These are phyloP conservation scores for Eucalyptus brandiana DNA, from an alignment of 345 rosid genomes.

Conservation along the genomic window DNA sequence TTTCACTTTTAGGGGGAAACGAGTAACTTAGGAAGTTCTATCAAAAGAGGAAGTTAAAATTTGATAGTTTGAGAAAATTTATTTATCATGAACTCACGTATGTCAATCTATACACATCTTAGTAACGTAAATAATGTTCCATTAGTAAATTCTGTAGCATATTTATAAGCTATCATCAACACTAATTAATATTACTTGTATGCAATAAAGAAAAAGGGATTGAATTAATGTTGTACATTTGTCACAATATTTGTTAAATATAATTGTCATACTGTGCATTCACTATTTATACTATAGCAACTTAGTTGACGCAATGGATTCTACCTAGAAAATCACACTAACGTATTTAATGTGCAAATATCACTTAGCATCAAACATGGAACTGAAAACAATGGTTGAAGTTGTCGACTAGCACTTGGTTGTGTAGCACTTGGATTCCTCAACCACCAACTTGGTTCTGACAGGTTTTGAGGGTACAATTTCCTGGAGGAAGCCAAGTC, in stretches of 20 bases:
- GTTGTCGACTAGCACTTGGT: not conserved
- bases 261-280: not conserved
- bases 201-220: not conserved
- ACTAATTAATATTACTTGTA: not conserved
- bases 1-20: too few species aligned
- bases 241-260: too few species aligned
- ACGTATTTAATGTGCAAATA: not conserved
- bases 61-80: not conserved
- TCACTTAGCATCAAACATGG: not conserved
- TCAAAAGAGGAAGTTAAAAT: not conserved
- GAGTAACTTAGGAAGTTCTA: not conserved
- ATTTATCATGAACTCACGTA: not conserved
- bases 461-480: not conserved
- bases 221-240: not conserved
- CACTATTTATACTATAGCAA: not conserved
- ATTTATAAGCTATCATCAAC: not conserved
- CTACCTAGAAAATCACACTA: not conserved
- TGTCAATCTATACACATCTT: not conserved
- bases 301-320: not conserved
- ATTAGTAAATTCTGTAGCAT: not conserved
- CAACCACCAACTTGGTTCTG: not conserved
- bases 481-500: not conserved
- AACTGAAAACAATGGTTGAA: not conserved
- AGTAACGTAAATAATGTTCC: not conserved
- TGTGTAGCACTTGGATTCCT: not conserved